Evolutionary conservation across 768 basidiomycete genomes (phyloP), one percentile per base, ranked within the genome.

Genomic region (Xerocomus potaroensis): DNA sequence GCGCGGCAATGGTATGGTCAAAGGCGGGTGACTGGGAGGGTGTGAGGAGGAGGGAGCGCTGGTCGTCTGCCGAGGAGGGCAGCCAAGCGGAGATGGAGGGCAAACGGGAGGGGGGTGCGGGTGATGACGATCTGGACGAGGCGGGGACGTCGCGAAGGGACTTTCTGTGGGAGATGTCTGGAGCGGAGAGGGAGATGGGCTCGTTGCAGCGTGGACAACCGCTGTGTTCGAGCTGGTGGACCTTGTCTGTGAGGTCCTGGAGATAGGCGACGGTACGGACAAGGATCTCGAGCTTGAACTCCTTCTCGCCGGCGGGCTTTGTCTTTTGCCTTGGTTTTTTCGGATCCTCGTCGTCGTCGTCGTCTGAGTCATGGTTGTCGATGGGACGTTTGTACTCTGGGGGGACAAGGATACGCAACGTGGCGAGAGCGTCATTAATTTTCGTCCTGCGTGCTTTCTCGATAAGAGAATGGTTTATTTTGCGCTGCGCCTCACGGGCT

Each of bases 381-480:
- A 27, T 27, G 27, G 48, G 23, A 41, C 67, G 69, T 2, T 71
- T 73, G 53, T 76, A 77, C 43, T 77, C 74, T 8, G 71, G 59
- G 0, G 91, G 91, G 1, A 95, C 90, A 57, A 96, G 81, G 53
- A 75, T 73, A 51, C 84, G 80, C 36, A 97, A 69, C 2, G 83
- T 80, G 3, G 83, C 75, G 5, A 97, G 75, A 0, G 93, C 91
- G 42, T 91, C 85, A 61, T 98, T 98, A 54, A 98, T 97, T 76
- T 96, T 96, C 10, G 94, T 95, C 49, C 94, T 76, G 24, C 94
- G 72, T 0, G 93, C 82, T 61, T 94, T 89, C 70, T 98, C 94
- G 62, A 98, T 98, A 51, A 93, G 81, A 5, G 87, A 90, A 60
- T 98, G 94, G 67, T 96, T 96, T 29, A 91, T 80, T 64, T 94